phyloP scores from a whole-genome alignment of 2,329 filamentous ascomycete species.

The Talaromyces sp. region DNA sequence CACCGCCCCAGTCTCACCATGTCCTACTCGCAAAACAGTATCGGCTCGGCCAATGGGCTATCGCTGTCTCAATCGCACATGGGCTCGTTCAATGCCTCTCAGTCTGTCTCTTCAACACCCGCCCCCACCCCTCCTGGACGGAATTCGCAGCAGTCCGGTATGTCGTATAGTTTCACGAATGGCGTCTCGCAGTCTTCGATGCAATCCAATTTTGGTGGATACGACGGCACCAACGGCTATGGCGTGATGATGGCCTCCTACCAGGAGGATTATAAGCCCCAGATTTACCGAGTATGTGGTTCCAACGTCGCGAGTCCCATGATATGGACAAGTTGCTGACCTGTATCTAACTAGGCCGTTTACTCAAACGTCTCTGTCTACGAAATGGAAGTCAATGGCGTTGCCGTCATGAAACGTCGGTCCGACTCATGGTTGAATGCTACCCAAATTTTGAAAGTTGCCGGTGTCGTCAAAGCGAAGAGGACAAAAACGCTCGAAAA shows the following conservation, averaged over 20 bases:
- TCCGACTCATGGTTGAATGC: conserved; percentile 96
- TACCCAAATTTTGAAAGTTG: conserved; percentile 96
- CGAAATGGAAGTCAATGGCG: conserved; percentile 92
- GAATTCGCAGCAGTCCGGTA: conserved; percentile 37
- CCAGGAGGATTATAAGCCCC: conserved; percentile 37
- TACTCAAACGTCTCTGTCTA: conserved; percentile 96
- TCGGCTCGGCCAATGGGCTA: conserved; percentile 32
- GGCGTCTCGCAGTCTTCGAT: conserved; percentile 26
- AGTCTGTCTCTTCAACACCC: conserved; percentile 41
- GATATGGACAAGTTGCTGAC: background rate
- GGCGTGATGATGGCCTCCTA: conserved; percentile 30
- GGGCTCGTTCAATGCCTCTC: conserved; percentile 38
- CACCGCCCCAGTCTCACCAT: conserved; percentile 25
- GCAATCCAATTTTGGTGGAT: conserved; percentile 31
- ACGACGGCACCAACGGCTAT: conserved; percentile 37
- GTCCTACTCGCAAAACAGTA: conserved; percentile 36
- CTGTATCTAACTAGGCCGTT: conserved; percentile 57
- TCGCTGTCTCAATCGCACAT: conserved; percentile 35
- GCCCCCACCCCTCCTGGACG: conserved; percentile 38
- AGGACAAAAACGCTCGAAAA: conserved; percentile 97
- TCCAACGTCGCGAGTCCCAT: background rate
- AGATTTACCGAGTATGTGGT: conserved; percentile 43
- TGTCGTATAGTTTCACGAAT: conserved; percentile 36
- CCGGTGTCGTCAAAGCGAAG: conserved; percentile 94
- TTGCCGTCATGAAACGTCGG: conserved; percentile 93